phyloP scores from a whole-genome alignment of 1,284 basidiomycete genomes.

The Papiliotrema flavescens region DNA sequence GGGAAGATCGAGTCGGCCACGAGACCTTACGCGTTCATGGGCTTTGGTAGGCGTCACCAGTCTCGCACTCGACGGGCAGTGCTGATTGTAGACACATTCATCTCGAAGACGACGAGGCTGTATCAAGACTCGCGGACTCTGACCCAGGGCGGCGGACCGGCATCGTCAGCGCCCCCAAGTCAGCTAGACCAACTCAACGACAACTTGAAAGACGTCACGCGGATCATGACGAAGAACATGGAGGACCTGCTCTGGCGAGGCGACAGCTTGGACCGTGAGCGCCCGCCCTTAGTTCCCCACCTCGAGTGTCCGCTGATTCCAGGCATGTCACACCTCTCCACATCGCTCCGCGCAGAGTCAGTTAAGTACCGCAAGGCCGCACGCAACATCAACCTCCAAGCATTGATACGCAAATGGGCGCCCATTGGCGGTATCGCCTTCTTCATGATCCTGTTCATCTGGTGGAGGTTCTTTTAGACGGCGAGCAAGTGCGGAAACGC shows the following conservation, averaged over 20 bases:
- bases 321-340: conserved; percentile 98
- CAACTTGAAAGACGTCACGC: conserved; percentile 93
- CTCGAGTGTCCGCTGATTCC: no score
- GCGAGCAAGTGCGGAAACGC: background rate
- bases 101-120: conserved; percentile 92
- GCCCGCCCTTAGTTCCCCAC: no score
- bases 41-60: conserved; percentile 68
- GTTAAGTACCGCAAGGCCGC: conserved; percentile 97
- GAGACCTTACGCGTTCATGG: conserved; percentile 92
- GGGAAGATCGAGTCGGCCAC: conserved; percentile 77
- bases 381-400: conserved; percentile 88
- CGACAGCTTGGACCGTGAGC: conserved; percentile 88
- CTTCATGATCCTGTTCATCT: conserved; percentile 80
- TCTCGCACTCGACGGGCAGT: background rate
- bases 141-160: conserved; percentile 53
- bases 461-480: conserved; percentile 72
- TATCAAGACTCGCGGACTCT: conserved; percentile 86
- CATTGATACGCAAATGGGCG: conserved; percentile 92
- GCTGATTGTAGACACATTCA: conserved; percentile 76
- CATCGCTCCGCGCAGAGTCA: conserved; percentile 92
- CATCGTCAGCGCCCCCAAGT: conserved; percentile 29
- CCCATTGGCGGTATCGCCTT: conserved; percentile 77
- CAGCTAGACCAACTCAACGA: conserved; percentile 87
- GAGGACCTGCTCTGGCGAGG: conserved; percentile 97
- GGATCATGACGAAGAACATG: conserved; percentile 99